Evolutionary conservation across 345 rosid species (phyloP), one percentile per base, ranked within the genome.

Genomic region (Mangifera indica): DNA sequence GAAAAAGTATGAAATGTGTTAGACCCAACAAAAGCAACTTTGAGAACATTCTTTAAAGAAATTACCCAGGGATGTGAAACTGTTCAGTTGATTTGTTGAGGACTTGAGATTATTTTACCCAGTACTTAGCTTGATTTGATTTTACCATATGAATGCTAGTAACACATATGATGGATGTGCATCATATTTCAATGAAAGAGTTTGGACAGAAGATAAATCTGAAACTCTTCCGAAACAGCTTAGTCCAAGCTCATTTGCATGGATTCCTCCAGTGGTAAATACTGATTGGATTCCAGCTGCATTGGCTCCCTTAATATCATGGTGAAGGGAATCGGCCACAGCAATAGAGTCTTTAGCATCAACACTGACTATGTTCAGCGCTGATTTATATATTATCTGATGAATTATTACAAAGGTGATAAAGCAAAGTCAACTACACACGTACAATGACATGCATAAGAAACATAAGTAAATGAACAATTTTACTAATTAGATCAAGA

Each of bases 261-360:
- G 98, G 75, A 94, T 81, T 75, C 96, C 98, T 32, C 97, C 89
- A 0, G 93, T 84, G 76, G 87, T 80, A 66, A 94, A 84, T 60
- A 81, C 77, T 5, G 97, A 92, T 26, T 81, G 85, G 75, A 94
- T 89, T 63, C 95, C 98, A 45, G 89, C 87, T 21, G 78, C 86
- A 83, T 94, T 94, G 24, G 97, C 97, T 45, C 96, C 98, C 70
- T 84, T 92, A 68, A 94, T 86, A 74, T 94, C 97, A 64, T 94
- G 97, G 85, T 87, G 94, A 75, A 94, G 89, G 34, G 98, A 94
- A 75, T 92, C 97, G 9, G 97, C 98, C 54, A 93, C 92, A 5
- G 89, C 95, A 1, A 92, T 89, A 18, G 83, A 79, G 32, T 94
- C 91, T 3, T 75, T 73, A 51, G 88, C 84, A 70, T 79, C 86